A percentile compares a stretch with the other conserved stretches of the same genome.
Evolutionary conservation across 805 yeast genomes (phyloP).

Genomic region (Kuraishia hungarica): DNA sequence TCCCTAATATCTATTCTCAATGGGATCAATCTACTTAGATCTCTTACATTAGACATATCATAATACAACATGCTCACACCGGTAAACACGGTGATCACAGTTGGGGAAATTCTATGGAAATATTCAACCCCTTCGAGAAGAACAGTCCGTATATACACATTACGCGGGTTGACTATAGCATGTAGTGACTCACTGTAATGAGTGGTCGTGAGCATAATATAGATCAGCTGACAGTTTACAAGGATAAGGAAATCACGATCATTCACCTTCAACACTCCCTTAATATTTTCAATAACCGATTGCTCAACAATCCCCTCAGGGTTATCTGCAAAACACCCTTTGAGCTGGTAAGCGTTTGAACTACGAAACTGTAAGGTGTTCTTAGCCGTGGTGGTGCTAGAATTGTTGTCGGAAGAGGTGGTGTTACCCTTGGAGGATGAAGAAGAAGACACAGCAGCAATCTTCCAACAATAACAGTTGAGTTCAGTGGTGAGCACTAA

Average conservation of each 20-base stretch:
- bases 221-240: slow-evolving; percentile 19
- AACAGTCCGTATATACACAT: slow-evolving; percentile 14
- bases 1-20: slow-evolving; percentile 15
- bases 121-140: slow-evolving; percentile 21
- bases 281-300: slow-evolving; percentile 16
- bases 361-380: slow-evolving; percentile 5
- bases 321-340: slow-evolving; percentile 14
- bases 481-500: slow-evolving; percentile 21
- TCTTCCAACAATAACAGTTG: slow-evolving; percentile 26
- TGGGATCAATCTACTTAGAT: slow-evolving; percentile 17
- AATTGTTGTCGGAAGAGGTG: background rate
- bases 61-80: slow-evolving; percentile 23
- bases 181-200: slow-evolving; percentile 6
- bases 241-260: slow-evolving; percentile 21
- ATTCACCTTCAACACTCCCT: slow-evolving; percentile 15
- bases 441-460: slow-evolving; percentile 4
- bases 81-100: slow-evolving; percentile 21
- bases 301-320: slow-evolving; percentile 6
- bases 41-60: slow-evolving; percentile 15
- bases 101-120: slow-evolving; percentile 17
- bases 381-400: background rate
- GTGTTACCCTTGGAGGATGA: background rate
- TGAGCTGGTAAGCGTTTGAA: slow-evolving; percentile 18
- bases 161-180: slow-evolving; percentile 3
- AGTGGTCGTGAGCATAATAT: slow-evolving; percentile 13